Evolutionary conservation across 225 moss, liverwort and hornwort species (phyloP).

Genomic region (Neckera pumila): DNA sequence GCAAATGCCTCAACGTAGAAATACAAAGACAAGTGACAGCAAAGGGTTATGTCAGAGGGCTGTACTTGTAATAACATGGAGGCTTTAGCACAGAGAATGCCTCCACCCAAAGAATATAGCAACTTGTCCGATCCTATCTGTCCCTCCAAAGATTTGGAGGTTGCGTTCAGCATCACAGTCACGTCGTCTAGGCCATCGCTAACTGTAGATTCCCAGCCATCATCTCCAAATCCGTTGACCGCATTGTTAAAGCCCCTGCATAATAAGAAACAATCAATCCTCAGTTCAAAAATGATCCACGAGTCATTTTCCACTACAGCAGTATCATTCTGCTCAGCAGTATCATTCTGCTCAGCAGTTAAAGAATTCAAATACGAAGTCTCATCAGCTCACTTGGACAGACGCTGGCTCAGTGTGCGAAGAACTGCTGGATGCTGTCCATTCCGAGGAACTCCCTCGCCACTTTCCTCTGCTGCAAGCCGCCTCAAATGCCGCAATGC

Average conservation of each 20-base stretch:
- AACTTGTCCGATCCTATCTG: constrained; percentile 60
- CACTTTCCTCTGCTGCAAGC: constrained; percentile 69
- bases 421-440: constrained; percentile 84
- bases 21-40: not conserved
- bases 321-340: not conserved
- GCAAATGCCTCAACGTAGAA: not conserved
- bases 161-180: constrained; percentile 74
- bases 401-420: constrained; percentile 74
- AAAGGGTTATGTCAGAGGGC: not conserved
- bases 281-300: not conserved
- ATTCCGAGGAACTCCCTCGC: constrained; percentile 61
- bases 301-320: not conserved
- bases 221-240: constrained; percentile 88
- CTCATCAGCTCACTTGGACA: constrained; percentile 56
- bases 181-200: constrained; percentile 92
- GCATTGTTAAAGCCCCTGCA: constrained; percentile 94
- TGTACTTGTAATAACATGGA: constrained; percentile 92
- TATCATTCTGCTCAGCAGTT: not conserved
- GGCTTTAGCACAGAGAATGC: constrained; percentile 91
- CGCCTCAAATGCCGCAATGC: constrained; percentile 79
- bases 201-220: constrained; percentile 79
- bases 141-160: constrained; percentile 73
- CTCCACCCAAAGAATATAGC: constrained; percentile 83
- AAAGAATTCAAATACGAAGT: not conserved
- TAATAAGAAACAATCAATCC: not conserved